Base-by-base conservation (phyloP, 2,329 filamentous ascomycete species). In the Phaeophleospora eucalypticola region DNA sequence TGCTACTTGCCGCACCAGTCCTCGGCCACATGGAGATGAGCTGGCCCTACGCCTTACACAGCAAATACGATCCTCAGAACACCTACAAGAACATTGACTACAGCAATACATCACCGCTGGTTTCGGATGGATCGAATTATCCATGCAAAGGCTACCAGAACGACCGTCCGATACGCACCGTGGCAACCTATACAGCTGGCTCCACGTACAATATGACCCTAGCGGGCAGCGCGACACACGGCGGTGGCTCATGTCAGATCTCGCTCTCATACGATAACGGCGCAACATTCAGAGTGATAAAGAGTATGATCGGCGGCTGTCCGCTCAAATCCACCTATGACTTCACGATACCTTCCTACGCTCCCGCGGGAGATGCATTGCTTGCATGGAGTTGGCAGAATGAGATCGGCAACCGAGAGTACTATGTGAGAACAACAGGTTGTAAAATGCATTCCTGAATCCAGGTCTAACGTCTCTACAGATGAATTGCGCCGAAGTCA, bases 231-330 rank as follows among this genome's bases (percentile, higher is more conserved):
- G 70, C 68, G 7, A 68, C 66, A 14, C 66, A 27, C 69, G 71
- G 74, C 32, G 86, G 87, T 33, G 87, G 87, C 34, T 87, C 82
- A 8, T 90, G 87, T 69, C 87, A 93, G 69, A 73, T 87, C 38
- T 80, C 83, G 2, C 72, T 91, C 20, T 87, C 83, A 24, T 87
- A 84, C 68, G 85, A 91, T 70, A 73, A 79, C 53, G 86, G 85
- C 38, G 68, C 73, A 46, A 80, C 79, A 16, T 91, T 86, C 72
- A 82, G 77, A 51, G 87, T 89, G 33, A 77, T 84, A 54, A 74
- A 82, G 59, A 80, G 77, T 4, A 80, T 82, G 41, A 73, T 81
- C 12, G 79, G 79, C n/a, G 75, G 73, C 10, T 83, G 78, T 56
- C 71, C 77, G 1, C 54, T 75, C 8, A 54, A 70, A 10, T 71